Percentiles rank a stretch among this genome's conserved stretches.
Evolutionary conservation across 495 filamentous ascomycete species (phyloP).

Genomic region (Aspergillus indologenus): DNA sequence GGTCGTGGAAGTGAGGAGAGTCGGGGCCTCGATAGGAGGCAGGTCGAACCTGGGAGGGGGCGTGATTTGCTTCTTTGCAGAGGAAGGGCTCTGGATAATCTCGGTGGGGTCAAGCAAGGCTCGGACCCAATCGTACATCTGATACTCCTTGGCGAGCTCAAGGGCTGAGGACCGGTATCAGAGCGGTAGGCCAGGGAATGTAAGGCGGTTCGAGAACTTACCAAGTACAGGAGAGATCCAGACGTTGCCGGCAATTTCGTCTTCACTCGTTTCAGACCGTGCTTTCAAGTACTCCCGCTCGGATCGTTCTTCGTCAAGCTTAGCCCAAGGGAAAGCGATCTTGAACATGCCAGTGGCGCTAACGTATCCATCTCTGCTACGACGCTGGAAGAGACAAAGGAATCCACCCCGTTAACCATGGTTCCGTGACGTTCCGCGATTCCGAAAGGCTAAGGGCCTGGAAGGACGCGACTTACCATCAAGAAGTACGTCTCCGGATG

Average conservation of each 20-base stretch:
- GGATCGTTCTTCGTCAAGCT: conserved; percentile 73
- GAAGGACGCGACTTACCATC: conserved; percentile 60
- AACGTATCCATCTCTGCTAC: conserved; percentile 89
- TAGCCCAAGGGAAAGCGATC: conserved; percentile 93
- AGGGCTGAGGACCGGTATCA: conserved; percentile 55
- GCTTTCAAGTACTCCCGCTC: conserved; percentile 85
- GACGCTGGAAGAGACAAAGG: conserved; percentile 51
- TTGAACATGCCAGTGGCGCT: conserved; percentile 99
- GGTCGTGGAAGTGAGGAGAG: conserved; percentile 32
- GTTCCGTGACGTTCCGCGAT: conserved; percentile 9
- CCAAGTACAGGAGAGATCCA: conserved; percentile 86
- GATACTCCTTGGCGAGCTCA: conserved; percentile 76
- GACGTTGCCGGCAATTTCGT: conserved; percentile 94
- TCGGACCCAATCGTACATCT: conserved; percentile 80
- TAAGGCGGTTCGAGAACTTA: conserved; percentile 35
- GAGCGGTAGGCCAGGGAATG: neutral
- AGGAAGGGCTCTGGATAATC: conserved; percentile 56
- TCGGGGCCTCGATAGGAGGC: conserved; percentile 42
- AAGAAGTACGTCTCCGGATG: conserved; percentile 89
- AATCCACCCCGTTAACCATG: neutral
- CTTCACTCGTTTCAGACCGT: conserved; percentile 70
- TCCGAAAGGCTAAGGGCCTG: neutral
- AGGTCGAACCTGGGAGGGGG: conserved; percentile 66
- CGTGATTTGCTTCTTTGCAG: conserved; percentile 62
- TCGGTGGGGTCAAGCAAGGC: conserved; percentile 80